Evolutionary conservation across 805 yeast species (phyloP).

Genomic region (Saccharomyces eubayanus): DNA sequence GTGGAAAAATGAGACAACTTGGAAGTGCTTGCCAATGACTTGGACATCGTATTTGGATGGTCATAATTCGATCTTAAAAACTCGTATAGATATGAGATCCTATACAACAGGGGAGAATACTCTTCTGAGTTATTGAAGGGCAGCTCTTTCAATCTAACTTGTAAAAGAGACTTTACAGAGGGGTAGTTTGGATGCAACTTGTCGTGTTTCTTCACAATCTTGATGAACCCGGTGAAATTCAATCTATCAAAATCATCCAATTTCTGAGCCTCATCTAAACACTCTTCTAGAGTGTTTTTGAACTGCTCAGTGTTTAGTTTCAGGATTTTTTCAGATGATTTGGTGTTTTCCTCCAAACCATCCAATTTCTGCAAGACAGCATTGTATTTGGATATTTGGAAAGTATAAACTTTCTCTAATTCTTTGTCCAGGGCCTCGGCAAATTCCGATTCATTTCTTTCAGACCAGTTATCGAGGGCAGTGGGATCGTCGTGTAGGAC

Average conservation of each 20-base stretch:
- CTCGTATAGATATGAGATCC: constrained; percentile 72
- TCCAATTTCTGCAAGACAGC: constrained; percentile 58
- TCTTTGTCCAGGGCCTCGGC: constrained; percentile 60
- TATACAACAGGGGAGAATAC: constrained; percentile 81
- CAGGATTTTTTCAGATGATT: constrained; percentile 28
- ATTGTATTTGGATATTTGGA: constrained; percentile 60
- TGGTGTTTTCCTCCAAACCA: constrained; percentile 53
- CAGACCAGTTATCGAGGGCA: constrained; percentile 45
- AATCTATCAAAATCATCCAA: constrained; percentile 83
- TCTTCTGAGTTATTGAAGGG: constrained; percentile 94
- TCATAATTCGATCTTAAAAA: constrained; percentile 58
- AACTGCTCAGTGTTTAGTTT: constrained; percentile 53
- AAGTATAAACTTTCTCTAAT: constrained; percentile 67
- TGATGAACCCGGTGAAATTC: constrained; percentile 90
- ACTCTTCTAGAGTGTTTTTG: constrained; percentile 63
- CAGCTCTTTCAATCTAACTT: constrained; percentile 75
- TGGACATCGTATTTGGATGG: constrained; percentile 22
- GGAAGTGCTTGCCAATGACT: constrained; percentile 35
- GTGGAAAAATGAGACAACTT: constrained; percentile 24
- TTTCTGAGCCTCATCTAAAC: constrained; percentile 69
- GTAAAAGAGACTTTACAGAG: constrained; percentile 79
- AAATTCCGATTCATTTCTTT: constrained; percentile 61
- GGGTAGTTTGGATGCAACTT: constrained; percentile 71
- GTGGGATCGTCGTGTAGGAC: constrained; percentile 32
- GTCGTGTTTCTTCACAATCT: constrained; percentile 94